These are phyloP conservation scores for Pleurotus pulmonarius DNA, from an alignment of 768 basidiomycete species.

Conservation along the genomic window DNA sequence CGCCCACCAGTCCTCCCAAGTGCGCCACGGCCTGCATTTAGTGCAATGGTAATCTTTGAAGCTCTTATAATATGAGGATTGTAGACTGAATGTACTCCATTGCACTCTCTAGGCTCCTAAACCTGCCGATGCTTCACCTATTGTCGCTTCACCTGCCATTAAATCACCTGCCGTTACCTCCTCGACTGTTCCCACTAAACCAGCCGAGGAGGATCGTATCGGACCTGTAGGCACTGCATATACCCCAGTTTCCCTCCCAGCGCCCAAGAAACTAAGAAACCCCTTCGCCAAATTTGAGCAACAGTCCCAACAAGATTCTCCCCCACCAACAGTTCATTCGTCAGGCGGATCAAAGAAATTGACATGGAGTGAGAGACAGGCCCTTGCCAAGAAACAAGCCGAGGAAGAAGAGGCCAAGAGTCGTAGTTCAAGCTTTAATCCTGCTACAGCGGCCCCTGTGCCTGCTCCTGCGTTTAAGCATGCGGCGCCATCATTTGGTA, in stretches of 20 bases:
- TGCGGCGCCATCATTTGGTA: constrained; percentile 44
- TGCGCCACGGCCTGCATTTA: constrained; percentile 37
- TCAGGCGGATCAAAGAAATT: constrained; percentile 63
- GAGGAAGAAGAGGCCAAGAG: constrained; percentile 75
- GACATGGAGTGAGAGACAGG: constrained; percentile 94
- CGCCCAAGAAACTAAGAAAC: constrained; percentile 86
- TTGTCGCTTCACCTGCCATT: constrained; percentile 10
- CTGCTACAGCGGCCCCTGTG: constrained; percentile 36
- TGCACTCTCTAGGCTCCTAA: not conserved
- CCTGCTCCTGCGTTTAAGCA: constrained; percentile 38
- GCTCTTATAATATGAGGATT: too few species aligned
- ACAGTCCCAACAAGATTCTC: constrained; percentile 28
- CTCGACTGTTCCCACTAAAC: constrained; percentile 57
- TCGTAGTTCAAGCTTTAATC: constrained; percentile 14
- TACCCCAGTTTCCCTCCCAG: constrained; percentile 78
- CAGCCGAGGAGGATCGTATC: constrained; percentile 78
- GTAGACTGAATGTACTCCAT: too few species aligned
- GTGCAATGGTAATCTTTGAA: constrained; percentile 25
- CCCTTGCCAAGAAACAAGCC: constrained; percentile 80
- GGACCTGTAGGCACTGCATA: constrained; percentile 85
- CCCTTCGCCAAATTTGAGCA: constrained; percentile 67
- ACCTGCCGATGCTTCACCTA: not conserved
- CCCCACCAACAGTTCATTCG: not conserved
- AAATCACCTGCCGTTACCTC: constrained; percentile 32
- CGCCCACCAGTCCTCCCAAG: constrained; percentile 46